These are phyloP conservation scores for Aspergillus caelatus DNA, from an alignment of 2,329 filamentous ascomycete genomes.

Conservation along the genomic window DNA sequence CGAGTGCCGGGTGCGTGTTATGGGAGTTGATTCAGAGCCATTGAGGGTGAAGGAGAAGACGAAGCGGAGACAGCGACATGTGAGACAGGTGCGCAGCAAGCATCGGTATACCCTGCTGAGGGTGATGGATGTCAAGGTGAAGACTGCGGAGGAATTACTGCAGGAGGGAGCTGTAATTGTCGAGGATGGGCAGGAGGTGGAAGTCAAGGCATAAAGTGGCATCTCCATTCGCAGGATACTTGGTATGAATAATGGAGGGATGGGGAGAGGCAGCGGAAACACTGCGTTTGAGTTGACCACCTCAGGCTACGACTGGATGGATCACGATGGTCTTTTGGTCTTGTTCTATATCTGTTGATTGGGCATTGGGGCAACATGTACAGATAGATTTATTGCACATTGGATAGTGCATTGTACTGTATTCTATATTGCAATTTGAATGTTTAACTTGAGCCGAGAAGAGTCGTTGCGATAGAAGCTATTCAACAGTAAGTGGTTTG, in stretches of 20 bases:
- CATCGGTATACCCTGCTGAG: constrained; percentile 83
- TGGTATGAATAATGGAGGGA: not conserved
- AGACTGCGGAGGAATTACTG: constrained; percentile 57
- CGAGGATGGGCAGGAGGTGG: constrained; percentile 28
- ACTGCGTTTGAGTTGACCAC: not conserved
- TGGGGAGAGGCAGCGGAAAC: not conserved
- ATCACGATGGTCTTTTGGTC: constrained; percentile 12
- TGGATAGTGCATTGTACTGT: constrained; percentile 36
- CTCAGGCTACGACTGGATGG: not conserved
- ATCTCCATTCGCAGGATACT: not conserved
- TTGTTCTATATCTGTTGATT: constrained; percentile 24
- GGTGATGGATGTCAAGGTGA: constrained; percentile 78
- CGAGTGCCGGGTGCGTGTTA: constrained; percentile 80
- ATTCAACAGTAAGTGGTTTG: not conserved
- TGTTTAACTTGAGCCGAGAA: constrained; percentile 1
- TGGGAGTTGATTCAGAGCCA: constrained; percentile 81
- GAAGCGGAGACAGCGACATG: constrained; percentile 70
- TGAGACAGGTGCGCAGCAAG: constrained; percentile 82
- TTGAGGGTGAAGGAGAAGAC: constrained; percentile 78
- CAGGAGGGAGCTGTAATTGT: constrained; percentile 44
- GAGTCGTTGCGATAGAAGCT: not conserved
- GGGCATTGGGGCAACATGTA: constrained; percentile 31
- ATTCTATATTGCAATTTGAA: constrained; percentile 30
- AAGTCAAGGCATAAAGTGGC: constrained; percentile 27
- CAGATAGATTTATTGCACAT: constrained; percentile 34